phyloP scores from a whole-genome alignment of 2,329 filamentous ascomycete species.

The Verticillium isaacii region DNA sequence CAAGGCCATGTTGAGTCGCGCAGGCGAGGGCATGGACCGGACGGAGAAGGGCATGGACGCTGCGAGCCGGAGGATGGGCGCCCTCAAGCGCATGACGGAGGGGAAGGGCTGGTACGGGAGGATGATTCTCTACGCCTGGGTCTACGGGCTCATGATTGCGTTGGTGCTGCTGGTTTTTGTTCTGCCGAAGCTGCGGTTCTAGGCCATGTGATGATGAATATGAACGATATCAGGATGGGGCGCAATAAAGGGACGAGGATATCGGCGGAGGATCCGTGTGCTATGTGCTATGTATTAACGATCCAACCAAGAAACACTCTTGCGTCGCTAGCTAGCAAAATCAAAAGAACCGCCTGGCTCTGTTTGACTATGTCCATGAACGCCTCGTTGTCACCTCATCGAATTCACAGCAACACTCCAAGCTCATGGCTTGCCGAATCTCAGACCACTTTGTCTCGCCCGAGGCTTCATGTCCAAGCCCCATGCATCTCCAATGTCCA shows the following conservation, averaged over 20 bases:
- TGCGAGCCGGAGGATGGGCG: slow-evolving; percentile 72
- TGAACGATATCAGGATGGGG: background rate
- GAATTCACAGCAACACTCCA: background rate
- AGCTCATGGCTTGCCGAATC: background rate
- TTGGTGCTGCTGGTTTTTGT: slow-evolving; percentile 79
- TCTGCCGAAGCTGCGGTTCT: slow-evolving; percentile 84
- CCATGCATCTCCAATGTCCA: no score
- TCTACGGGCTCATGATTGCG: slow-evolving; percentile 75
- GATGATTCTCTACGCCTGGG: slow-evolving; percentile 78
- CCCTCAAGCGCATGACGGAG: slow-evolving; percentile 74
- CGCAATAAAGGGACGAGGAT: background rate
- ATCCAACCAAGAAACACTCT: background rate
- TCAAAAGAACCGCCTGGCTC: background rate
- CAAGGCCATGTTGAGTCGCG: slow-evolving; percentile 66
- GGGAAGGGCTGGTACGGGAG: slow-evolving; percentile 83
- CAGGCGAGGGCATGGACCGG: slow-evolving; percentile 70
- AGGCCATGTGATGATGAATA: slow-evolving; percentile 12
- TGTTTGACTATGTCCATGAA: background rate
- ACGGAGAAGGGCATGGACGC: slow-evolving; percentile 72
- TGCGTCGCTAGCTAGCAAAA: background rate
- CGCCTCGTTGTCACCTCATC: background rate
- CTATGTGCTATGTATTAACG: background rate
- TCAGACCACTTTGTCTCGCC: background rate
- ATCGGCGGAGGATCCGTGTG: background rate
- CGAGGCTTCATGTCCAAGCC: background rate